Evolutionary conservation across 495 filamentous ascomycete species (phyloP), one percentile per base, ranked within the genome.

Genomic region (Paragyromitra xinjiangensis): DNA sequence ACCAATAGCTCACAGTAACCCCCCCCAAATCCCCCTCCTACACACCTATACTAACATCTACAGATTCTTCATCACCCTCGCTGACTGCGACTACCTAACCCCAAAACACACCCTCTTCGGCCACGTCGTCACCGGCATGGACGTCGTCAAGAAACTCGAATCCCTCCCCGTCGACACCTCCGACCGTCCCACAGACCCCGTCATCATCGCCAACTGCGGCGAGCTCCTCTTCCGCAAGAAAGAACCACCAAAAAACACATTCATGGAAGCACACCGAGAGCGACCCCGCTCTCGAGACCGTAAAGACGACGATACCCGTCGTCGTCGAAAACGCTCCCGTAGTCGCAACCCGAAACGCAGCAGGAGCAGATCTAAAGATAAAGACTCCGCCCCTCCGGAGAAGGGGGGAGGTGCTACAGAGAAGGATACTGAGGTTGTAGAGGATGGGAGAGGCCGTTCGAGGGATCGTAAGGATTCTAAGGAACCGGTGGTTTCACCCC

Each of bases 21-120:
- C 16, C 12, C n/a, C 67, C 34, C n/a, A n/a, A n/a, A n/a, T n/a
- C 16, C 83, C 40, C 42, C n/a, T 5, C 3, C 37, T 1, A 7
- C 14, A 6, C 11, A 61, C 9, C 8, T 39, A 63, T 51, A 61
- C 19, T 5, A 50, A 26, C 22, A 56, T 26, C 39, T 29, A 64
- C 61, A 85, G 84, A 77, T 86, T 86, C 77, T 86, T 86, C 69
- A 83, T 86, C 62, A 86, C 85, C 8, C 77, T 86, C 14, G 83
- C 83, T 9, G 78, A 83, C n/a, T 84, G 80, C 63, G 71, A 80
- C 16, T 83, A 83, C 66, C 77, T 87, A 53, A 85, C 85, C 22
- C 75, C 50, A 1, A 85, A 84, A 73, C 83, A 87, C 73, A 85
- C 84, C 0, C 72, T 84, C 16, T 85, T 87, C 61, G 85, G 85